A percentile compares a stretch with the other conserved stretches of the same genome.
Evolutionary conservation across 2,329 filamentous ascomycete genomes (phyloP).

Genomic region (Fusarium tanahbumbuense): DNA sequence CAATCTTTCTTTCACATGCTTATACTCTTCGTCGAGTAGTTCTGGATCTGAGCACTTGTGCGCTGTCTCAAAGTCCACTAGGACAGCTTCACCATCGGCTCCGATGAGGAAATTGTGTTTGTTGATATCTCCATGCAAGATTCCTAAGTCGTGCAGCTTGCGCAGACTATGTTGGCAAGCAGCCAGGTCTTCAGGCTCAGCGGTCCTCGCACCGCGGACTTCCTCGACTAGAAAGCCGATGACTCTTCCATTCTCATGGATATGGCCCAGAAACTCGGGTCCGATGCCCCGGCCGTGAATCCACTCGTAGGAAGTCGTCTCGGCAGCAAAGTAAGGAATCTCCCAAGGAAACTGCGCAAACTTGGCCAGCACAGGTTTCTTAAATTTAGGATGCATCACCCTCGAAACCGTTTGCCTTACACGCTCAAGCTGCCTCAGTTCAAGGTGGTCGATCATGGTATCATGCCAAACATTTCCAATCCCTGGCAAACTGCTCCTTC

Average conservation of each 20-base stretch:
- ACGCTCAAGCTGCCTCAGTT: constrained; percentile 42
- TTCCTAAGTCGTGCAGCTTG: constrained; percentile 48
- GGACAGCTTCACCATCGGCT: constrained; percentile 40
- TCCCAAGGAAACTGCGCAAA: constrained; percentile 49
- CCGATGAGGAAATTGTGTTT: constrained; percentile 51
- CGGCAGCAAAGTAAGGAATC: constrained; percentile 48
- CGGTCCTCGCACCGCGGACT: constrained; percentile 41
- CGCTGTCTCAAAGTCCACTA: constrained; percentile 52
- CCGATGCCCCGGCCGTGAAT: constrained; percentile 46
- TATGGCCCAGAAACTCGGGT: constrained; percentile 48
- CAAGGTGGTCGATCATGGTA: constrained; percentile 50
- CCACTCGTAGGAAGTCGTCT: constrained; percentile 49
- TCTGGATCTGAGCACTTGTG: constrained; percentile 40
- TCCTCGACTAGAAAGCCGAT: constrained; percentile 47
- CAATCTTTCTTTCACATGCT: constrained; percentile 36
- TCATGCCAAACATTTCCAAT: constrained; percentile 52
- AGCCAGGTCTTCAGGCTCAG: constrained; percentile 47
- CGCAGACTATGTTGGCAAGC: constrained; percentile 45
- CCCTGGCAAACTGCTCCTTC: constrained; percentile 45
- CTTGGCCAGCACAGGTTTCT: constrained; percentile 41
- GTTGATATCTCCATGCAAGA: constrained; percentile 52
- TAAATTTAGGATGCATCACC: constrained; percentile 43
- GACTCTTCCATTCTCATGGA: constrained; percentile 48
- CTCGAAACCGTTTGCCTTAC: constrained; percentile 47
- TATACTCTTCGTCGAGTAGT: constrained; percentile 43